Base-by-base conservation (phyloP, 2,329 filamentous ascomycete species). In the Arthrobotrys conoides region DNA sequence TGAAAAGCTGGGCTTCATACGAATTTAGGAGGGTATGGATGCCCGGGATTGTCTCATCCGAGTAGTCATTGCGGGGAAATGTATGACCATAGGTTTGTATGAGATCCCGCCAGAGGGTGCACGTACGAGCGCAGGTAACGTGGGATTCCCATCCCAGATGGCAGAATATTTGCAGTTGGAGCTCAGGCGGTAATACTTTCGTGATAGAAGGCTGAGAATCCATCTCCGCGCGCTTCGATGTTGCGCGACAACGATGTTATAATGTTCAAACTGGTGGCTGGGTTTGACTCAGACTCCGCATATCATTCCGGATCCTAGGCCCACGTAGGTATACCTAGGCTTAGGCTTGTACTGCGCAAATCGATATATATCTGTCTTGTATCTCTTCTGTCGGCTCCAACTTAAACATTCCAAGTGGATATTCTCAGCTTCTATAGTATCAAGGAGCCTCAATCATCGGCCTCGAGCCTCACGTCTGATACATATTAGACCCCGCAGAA, bases 61-160 rank as follows among this genome's bases (percentile, higher is more conserved):
- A 41, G 57, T 61, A 61, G 18, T 18, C 33, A 20, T 38, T 51
- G 44, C 44, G 18, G 46, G 30, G 63, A 18, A 67, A 51, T 38
- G 63, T 53, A 12, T 53, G 63, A 10, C 44, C 63, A 24, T 67
- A 33, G 1, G n/a, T 36, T 14, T 53, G 6, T 24, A 67, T 51
- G 63, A 67, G 63, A 6, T 51, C 46, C 18, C 63, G 63, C 63
- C 63, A 67, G 24, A 67, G 27, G 0, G 27, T 27, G 30, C 63
- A 67, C 22, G 49, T 27, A 5, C 33, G 24, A n/a, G 63, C 46
- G 18, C 63, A 67, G n/a, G 53, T n/a, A n/a, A 55, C 14, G 16
- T 67, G 46, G 18, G 46, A 67, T n/a, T 67, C 27, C 63, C 63
- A 67, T 53, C 27, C 44, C 3, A 67, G 46, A 27, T 53, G 18